Evolutionary conservation across 2,329 filamentous ascomycete species (phyloP), one percentile per base, ranked within the genome.

Genomic region (Cladosporium sp.): DNA sequence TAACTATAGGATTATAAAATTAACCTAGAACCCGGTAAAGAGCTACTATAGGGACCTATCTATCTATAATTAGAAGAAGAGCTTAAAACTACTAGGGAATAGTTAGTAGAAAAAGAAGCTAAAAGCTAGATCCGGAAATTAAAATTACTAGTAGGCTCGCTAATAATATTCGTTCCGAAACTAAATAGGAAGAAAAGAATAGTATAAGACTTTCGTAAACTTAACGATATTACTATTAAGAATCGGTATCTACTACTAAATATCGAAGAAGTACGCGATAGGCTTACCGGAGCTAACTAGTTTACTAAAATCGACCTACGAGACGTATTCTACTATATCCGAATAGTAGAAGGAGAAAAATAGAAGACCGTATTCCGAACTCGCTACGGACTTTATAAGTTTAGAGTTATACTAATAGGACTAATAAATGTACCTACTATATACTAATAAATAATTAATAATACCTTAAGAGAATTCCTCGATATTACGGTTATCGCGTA

Each of bases 201-300:
- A 38, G 57, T 54, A 39, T 40, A 63, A 12, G 50, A 66, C 51
- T 67, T 64, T 42, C 20, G 50, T 39, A 29, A 34, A 18, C 29
- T 65, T 34, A 68, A 66, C 50, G 51, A 56, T 9, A 58, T 61
- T 12, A 66, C 48, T 3, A 53, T 60, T 22, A 65, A 66, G 45
- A 61, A 65, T 53, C 27, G 52, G 22, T 63, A 64, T 41, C 54
- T 39, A 2, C 38, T 68, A 53, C 57, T 42, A 2, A 48, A 59
- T 20, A 64, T 65, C 30, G 18, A 49, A 39, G 51, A 64, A 47
- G 54, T 52, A 19, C 22, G 53, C n/a, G 47, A 62, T 52, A 24
- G 50, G 27, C 38, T 66, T 24, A 42, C 20, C 22, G 48, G 40
- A 48, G 50, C 42, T 7, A 29, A 54, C 15, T 56, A 22, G 38